A percentile compares a stretch with the other conserved stretches of the same genome.
Conservation (phyloP, 495 filamentous ascomycete species). For the Talaromyces thailandensis region DNA sequence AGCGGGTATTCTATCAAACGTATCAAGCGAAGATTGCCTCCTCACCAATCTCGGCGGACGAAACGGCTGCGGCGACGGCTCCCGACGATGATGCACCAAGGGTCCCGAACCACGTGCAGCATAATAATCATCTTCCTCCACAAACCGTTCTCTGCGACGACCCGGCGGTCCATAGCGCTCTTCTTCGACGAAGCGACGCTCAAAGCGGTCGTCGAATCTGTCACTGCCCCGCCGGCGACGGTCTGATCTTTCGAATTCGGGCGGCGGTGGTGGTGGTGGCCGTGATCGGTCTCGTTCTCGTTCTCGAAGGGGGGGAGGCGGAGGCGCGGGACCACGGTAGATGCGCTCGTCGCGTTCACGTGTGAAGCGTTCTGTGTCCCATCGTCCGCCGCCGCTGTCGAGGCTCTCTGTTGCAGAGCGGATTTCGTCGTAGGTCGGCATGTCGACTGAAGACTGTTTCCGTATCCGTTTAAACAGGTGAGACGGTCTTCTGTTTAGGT, state of each 20-base stretch:
- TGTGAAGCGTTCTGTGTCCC: constrained; percentile 38
- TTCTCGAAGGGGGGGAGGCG: constrained; percentile 10
- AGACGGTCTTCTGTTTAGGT: background rate
- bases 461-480: background rate
- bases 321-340: constrained; percentile 29
- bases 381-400: constrained; percentile 23
- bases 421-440: constrained; percentile 41
- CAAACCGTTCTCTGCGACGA: constrained; percentile 35
- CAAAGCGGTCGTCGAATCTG: constrained; percentile 42
- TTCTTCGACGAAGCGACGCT: constrained; percentile 42
- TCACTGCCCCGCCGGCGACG: constrained; percentile 35
- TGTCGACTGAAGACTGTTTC: constrained; percentile 5
- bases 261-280: constrained; percentile 21
- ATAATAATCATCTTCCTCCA: constrained; percentile 43
- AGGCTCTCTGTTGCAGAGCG: constrained; percentile 32
- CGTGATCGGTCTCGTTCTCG: constrained; percentile 11
- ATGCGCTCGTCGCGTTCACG: constrained; percentile 38
- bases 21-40: constrained; percentile 61
- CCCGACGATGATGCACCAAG: constrained; percentile 27
- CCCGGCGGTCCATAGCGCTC: constrained; percentile 48
- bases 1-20: constrained; percentile 58
- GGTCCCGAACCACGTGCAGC: constrained; percentile 25
- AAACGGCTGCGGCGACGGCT: constrained; percentile 29
- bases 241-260: constrained; percentile 2
- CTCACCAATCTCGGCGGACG: constrained; percentile 50